Evolutionary conservation across 331 rosid genomes (phyloP).

Genomic region (Malus hybrid): DNA sequence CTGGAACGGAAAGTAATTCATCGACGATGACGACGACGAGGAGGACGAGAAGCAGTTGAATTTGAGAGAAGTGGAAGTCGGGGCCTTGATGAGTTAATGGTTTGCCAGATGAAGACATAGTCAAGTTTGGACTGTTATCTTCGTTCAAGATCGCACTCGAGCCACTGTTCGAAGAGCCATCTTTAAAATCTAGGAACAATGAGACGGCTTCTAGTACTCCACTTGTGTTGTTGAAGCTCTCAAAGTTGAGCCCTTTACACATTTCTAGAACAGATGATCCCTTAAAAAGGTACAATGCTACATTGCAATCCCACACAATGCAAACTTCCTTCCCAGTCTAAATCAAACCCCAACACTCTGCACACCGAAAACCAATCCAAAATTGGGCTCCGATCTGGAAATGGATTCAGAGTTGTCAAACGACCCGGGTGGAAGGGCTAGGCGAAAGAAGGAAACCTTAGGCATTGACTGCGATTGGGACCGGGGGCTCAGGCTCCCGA

Average conservation of each 20-base stretch:
- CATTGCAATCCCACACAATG: slow-evolving; percentile 1
- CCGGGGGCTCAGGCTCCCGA: slow-evolving; percentile 1
- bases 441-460: slow-evolving; percentile 11
- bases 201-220: slow-evolving; percentile 14
- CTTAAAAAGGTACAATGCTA: neutral
- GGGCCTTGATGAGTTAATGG: slow-evolving; percentile 25
- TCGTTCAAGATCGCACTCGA: slow-evolving; percentile 87
- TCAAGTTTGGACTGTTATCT: slow-evolving; percentile 36
- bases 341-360: slow-evolving; percentile 15
- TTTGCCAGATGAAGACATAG: slow-evolving; percentile 35
- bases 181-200: slow-evolving; percentile 46
- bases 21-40: slow-evolving; percentile 30
- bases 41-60: slow-evolving; percentile 7
- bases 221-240: slow-evolving; percentile 18
- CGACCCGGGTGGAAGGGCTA: slow-evolving; percentile 13
- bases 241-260: slow-evolving; percentile 30
- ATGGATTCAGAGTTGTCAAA: slow-evolving; percentile 9
- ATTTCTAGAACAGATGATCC: slow-evolving; percentile 31
- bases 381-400: slow-evolving; percentile 31
- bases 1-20: slow-evolving; percentile 55
- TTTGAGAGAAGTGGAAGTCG: slow-evolving; percentile 9
- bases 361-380: slow-evolving; percentile 13
- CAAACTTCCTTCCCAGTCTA: slow-evolving; percentile 1
- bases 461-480: neutral
- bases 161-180: slow-evolving; percentile 80